phyloP scores from a whole-genome alignment of 2,329 filamentous ascomycete genomes.

The Cercospora sojina region DNA sequence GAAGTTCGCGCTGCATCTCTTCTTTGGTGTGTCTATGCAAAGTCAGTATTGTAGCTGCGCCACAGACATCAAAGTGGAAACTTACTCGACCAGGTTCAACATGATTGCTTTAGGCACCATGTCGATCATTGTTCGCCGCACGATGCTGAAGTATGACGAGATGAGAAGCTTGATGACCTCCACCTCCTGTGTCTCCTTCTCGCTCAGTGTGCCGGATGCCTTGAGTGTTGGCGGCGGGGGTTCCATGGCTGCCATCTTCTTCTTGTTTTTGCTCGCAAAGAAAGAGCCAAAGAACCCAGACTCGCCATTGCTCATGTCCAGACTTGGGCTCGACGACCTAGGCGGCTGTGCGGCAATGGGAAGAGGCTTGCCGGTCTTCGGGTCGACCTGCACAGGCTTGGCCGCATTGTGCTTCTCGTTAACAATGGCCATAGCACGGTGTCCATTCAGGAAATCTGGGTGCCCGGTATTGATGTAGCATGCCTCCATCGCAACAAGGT shows the following conservation, averaged over 20 bases:
- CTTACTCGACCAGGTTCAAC: slow-evolving; percentile 92
- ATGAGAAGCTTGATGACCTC: slow-evolving; percentile 99
- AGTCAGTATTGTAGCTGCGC: slow-evolving; percentile 20
- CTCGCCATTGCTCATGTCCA: slow-evolving; percentile 56
- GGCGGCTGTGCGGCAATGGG: slow-evolving; percentile 61
- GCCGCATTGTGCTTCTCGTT: slow-evolving; percentile 81
- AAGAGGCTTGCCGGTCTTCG: slow-evolving; percentile 96
- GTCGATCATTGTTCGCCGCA: slow-evolving; percentile 97
- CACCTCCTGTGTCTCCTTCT: slow-evolving; percentile 92
- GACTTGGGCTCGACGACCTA: slow-evolving; percentile 72
- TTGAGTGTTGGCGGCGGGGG: slow-evolving; percentile 88
- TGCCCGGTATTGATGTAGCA: slow-evolving; percentile 99
- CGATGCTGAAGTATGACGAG: slow-evolving; percentile 96
- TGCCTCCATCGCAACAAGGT: slow-evolving; percentile 91
- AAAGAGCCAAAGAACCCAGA: slow-evolving; percentile 94
- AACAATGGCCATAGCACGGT: slow-evolving; percentile 96
- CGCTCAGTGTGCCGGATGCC: slow-evolving; percentile 87
- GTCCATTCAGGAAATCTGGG: slow-evolving; percentile 94
- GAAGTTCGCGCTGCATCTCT: slow-evolving; percentile 94
- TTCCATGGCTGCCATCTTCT: slow-evolving; percentile 99
- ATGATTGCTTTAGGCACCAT: slow-evolving; percentile 99
- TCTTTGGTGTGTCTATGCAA: slow-evolving; percentile 79
- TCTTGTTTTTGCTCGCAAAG: slow-evolving; percentile 99
- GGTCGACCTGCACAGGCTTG: slow-evolving; percentile 92
- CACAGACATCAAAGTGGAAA: slow-evolving; percentile 31